Evolutionary conservation across 2,329 filamentous ascomycete species (phyloP), one percentile per base, ranked within the genome.

Genomic region (Colletotrichum eremochloae): DNA sequence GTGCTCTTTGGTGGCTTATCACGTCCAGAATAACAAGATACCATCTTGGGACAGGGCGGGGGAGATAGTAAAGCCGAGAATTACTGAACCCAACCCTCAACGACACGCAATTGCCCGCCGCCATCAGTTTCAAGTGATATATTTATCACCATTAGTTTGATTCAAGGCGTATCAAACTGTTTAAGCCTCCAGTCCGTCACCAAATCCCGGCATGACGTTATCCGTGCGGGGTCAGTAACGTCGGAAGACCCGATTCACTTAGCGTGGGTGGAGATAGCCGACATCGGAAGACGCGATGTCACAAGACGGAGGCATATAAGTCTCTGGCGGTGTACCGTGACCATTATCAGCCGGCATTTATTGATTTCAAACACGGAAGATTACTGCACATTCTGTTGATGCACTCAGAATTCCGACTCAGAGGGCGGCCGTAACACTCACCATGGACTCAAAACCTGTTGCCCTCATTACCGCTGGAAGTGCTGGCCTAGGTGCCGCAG

Each of bases 401-500:
- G 8, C n/a, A 31, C 5, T 5, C 33, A 6, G 29, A 55, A 11
- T 20, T 33, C 7, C 52, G n/a, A 33, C 15, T 33, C 29, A 31
- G 24, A 18, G 14, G 6, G 29, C 50, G 5, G 9, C 29, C 14
- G 20, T 2, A 33, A 33, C 18, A 55, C 15, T n/a, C 18, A 55
- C 18, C 18, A 55, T 55, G 52, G 14, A 36, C 9, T n/a, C 52
- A 36, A 31, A 5, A 12, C 63, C 63, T 18, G 60, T 75, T 5
- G 74, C 71, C 9, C 73, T 79, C 71, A 91, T 81, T 42, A 82
- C 80, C 2, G 80, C 79, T 11, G 75, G 76, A 29, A 79, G 77
- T 36, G 78, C 90, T 75, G 91, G 91, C 5, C 84, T 93, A 29
- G 91, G 91, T 57, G 91, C 90, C 63, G 81, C 88, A 20, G 84